These are phyloP conservation scores for Sapria himalayana DNA, from an alignment of 345 rosid species.

Conservation along the genomic window DNA sequence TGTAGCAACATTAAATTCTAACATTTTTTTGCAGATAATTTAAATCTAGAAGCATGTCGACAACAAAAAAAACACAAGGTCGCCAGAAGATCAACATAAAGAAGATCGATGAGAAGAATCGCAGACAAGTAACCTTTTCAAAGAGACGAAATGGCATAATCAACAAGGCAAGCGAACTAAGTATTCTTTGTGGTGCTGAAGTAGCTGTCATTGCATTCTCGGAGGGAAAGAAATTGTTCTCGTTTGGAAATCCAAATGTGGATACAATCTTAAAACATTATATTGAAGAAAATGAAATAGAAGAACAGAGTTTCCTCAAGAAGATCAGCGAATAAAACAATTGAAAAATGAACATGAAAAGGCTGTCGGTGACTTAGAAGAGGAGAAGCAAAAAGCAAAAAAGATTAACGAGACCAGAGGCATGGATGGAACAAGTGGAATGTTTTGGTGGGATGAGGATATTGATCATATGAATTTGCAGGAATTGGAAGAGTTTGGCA, in stretches of 20 bases:
- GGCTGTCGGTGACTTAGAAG: too few species aligned
- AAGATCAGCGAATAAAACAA: too few species aligned
- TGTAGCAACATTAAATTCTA: too few species aligned
- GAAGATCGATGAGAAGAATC: conserved; percentile 7
- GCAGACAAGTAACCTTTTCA: conserved; percentile 20
- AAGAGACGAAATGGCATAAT: conserved; percentile 22
- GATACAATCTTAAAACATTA: conserved; percentile 8
- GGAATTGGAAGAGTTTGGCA: conserved; percentile 1
- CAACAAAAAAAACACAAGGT: conserved; percentile 2
- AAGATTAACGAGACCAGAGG: too few species aligned
- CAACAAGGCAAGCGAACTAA: conserved; percentile 22
- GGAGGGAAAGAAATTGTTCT: conserved; percentile 10
- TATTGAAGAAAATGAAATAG: conserved; percentile 2
- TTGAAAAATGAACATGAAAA: too few species aligned
- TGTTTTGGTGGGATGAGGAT: conserved; percentile 4
- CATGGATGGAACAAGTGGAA: not conserved
- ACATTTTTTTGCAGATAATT: too few species aligned
- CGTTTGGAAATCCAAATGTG: conserved; percentile 12
- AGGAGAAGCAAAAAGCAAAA: too few species aligned
- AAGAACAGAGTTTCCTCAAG: too few species aligned
- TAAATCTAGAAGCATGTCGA: too few species aligned
- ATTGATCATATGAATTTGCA: not conserved
- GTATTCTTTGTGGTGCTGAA: conserved; percentile 18
- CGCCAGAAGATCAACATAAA: conserved; percentile 8
- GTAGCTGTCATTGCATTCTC: conserved; percentile 20